Evolutionary conservation across 2,329 filamentous ascomycete species (phyloP).

Genomic region (Diplodia seriata): DNA sequence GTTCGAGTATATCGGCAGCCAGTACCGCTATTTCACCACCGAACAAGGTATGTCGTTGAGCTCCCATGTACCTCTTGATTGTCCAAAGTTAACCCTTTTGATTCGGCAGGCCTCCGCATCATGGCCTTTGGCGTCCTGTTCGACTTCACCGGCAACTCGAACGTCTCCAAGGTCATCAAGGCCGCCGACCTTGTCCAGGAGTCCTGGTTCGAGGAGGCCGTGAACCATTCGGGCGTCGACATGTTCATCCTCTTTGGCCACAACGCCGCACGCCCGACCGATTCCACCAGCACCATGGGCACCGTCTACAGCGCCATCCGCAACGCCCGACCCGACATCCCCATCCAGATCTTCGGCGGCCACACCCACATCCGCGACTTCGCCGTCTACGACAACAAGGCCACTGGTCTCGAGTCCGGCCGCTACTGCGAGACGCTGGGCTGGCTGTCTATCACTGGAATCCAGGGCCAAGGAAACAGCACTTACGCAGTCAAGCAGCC

Average conservation of each 20-base stretch:
- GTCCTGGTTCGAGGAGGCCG: constrained; percentile 66
- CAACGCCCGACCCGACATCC: constrained; percentile 61
- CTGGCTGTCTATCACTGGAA: constrained; percentile 69
- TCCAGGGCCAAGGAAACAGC: constrained; percentile 50
- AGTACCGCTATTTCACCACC: constrained; percentile 60
- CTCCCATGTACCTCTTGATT: no score
- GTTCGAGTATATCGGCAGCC: constrained; percentile 55
- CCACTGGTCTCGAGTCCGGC: constrained; percentile 66
- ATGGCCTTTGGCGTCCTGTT: constrained; percentile 62
- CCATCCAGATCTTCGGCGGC: constrained; percentile 70
- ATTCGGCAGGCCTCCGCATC: constrained; percentile 51
- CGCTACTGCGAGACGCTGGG: constrained; percentile 73
- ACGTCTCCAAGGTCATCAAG: constrained; percentile 66
- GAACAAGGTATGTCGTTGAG: constrained; percentile 46
- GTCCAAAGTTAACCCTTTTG: not conserved
- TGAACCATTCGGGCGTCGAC: constrained; percentile 64
- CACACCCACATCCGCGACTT: constrained; percentile 72
- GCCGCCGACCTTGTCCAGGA: constrained; percentile 61
- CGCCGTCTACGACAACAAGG: constrained; percentile 66
- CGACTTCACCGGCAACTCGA: constrained; percentile 64
- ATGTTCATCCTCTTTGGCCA: constrained; percentile 70
- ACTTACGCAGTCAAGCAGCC: constrained; percentile 52
- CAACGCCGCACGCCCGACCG: constrained; percentile 61
- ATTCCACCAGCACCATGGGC: constrained; percentile 54
- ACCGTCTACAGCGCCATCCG: constrained; percentile 67